Percentiles rank a stretch among this genome's conserved stretches.
Conservation (phyloP, 441 rosid genomes). For the Brassica balearica region DNA sequence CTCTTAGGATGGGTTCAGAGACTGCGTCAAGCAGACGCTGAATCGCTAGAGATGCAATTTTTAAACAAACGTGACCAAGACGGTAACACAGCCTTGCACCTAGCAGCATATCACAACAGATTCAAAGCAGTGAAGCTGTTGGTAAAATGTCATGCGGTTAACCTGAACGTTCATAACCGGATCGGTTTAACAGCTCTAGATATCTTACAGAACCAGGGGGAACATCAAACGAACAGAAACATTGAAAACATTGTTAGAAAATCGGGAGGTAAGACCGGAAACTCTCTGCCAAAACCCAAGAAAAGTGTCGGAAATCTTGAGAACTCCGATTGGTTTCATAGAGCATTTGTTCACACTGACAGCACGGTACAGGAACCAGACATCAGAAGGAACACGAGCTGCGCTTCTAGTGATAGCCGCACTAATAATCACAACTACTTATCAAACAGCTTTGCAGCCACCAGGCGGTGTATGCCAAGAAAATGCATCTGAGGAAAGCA, state of each 20-base stretch:
- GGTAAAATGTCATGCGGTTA: slow-evolving; percentile 27
- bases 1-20: slow-evolving; percentile 25
- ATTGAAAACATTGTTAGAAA: slow-evolving; percentile 7
- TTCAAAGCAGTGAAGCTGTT: slow-evolving; percentile 27
- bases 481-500: slow-evolving; percentile 3
- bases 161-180: slow-evolving; percentile 27
- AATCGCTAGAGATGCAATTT: slow-evolving; percentile 21
- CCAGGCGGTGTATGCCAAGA: slow-evolving; percentile 44
- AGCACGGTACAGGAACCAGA: slow-evolving; percentile 4
- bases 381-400: slow-evolving; percentile 14
- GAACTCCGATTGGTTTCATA: not conserved
- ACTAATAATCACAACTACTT: slow-evolving; percentile 45
- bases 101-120: slow-evolving; percentile 38
- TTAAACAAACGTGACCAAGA: slow-evolving; percentile 39
- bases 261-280: slow-evolving; percentile 26
- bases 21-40: not conserved
- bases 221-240: slow-evolving; percentile 16
- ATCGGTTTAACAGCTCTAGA: slow-evolving; percentile 35
- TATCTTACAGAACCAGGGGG: slow-evolving; percentile 17
- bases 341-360: not conserved
- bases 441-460: slow-evolving; percentile 47
- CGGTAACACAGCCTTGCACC: slow-evolving; percentile 41
- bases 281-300: not conserved
- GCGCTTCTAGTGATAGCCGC: slow-evolving; percentile 16
- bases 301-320: slow-evolving; percentile 5